A percentile compares a stretch with the other conserved stretches of the same genome.
Evolutionary conservation across 2,329 filamentous ascomycete genomes (phyloP).

Genomic region (Fusarium tanahbumbuense): DNA sequence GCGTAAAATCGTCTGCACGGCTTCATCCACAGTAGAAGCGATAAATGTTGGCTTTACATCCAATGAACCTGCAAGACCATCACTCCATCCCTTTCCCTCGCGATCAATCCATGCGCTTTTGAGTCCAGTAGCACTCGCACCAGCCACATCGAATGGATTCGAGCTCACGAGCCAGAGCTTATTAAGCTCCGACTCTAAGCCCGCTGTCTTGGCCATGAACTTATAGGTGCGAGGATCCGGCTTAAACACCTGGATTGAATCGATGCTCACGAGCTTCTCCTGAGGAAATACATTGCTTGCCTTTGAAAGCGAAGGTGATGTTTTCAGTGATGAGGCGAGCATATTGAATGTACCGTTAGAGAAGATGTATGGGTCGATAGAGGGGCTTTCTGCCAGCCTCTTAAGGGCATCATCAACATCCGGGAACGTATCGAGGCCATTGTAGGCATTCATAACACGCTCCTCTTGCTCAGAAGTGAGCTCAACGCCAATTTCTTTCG

Average conservation of each 20-base stretch:
- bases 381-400: slow-evolving; percentile 54
- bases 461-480: slow-evolving; percentile 59
- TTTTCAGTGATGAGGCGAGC: slow-evolving; percentile 69
- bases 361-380: slow-evolving; percentile 70
- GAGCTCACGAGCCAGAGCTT: slow-evolving; percentile 76
- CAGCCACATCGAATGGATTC: slow-evolving; percentile 79
- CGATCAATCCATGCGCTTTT: slow-evolving; percentile 76
- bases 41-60: slow-evolving; percentile 64
- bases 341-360: slow-evolving; percentile 76
- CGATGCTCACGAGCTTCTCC: slow-evolving; percentile 68
- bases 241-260: slow-evolving; percentile 72
- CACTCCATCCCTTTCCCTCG: slow-evolving; percentile 71
- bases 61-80: slow-evolving; percentile 64
- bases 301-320: slow-evolving; percentile 55
- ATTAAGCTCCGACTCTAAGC: slow-evolving; percentile 57
- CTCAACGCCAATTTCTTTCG: slow-evolving; percentile 65
- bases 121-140: slow-evolving; percentile 70
- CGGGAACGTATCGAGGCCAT: slow-evolving; percentile 71
- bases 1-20: slow-evolving; percentile 55
- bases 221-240: slow-evolving; percentile 71
- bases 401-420: slow-evolving; percentile 69
- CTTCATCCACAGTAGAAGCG: slow-evolving; percentile 67
- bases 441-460: slow-evolving; percentile 71
- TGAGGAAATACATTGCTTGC: slow-evolving; percentile 49
- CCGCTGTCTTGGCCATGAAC: slow-evolving; percentile 65